Evolutionary conservation across 169 alveolate species (phyloP).

Genomic region (Plasmodium cynomolgi): DNA sequence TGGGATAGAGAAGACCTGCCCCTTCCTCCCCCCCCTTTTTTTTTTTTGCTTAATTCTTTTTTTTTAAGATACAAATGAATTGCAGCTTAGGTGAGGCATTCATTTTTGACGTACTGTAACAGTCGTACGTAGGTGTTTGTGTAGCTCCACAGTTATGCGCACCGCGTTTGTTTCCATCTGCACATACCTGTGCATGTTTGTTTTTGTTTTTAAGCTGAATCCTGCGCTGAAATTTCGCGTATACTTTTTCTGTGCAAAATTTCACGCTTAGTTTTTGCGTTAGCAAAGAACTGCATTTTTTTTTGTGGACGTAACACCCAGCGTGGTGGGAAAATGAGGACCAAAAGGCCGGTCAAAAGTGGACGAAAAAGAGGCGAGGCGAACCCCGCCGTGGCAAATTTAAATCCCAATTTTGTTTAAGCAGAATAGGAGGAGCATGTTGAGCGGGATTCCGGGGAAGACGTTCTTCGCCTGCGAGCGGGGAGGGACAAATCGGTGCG

Average conservation of each 20-base stretch:
- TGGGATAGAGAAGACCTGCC: not conserved
- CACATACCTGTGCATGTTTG: not conserved
- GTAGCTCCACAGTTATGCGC: not conserved
- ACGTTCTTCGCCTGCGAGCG: constrained; percentile 12
- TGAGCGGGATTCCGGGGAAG: constrained; percentile 62
- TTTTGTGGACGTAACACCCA: not conserved
- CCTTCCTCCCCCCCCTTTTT: not conserved
- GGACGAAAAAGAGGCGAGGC: not conserved
- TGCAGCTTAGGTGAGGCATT: not conserved
- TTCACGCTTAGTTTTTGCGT: not conserved
- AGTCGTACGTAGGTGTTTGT: not conserved
- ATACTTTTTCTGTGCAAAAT: not conserved
- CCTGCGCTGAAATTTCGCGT: not conserved
- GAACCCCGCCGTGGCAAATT: not conserved
- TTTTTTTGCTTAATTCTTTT: not conserved
- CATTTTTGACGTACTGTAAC: not conserved
- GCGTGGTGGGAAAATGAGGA: not conserved
- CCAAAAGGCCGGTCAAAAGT: not conserved
- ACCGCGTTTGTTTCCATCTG: not conserved
- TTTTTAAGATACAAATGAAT: not conserved
- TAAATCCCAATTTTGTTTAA: constrained; percentile 36
- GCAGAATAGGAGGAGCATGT: constrained; percentile 38
- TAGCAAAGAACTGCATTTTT: not conserved
- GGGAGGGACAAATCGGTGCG: not conserved
- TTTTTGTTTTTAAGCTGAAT: not conserved